Evolutionary conservation across 345 rosid species (phyloP).

Genomic region (Populus deltoides): DNA sequence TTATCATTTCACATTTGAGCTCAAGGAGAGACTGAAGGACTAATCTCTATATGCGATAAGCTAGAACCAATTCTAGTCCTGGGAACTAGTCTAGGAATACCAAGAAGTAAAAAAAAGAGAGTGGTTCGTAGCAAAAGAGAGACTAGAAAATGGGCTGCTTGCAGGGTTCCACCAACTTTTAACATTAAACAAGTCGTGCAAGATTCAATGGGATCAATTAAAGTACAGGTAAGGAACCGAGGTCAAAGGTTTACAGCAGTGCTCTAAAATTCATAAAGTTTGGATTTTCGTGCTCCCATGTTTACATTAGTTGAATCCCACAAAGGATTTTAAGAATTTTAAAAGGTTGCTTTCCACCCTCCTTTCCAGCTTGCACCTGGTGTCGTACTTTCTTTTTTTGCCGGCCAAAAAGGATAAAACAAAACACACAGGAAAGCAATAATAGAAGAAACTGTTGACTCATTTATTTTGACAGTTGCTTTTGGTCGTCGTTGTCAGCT

Average conservation of each 20-base stretch:
- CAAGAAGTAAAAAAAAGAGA: too few relatives aligned
- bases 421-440: neutral
- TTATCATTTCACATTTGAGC: too few relatives aligned
- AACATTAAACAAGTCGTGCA: too few relatives aligned
- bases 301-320: neutral
- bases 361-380: neutral
- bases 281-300: neutral
- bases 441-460: neutral
- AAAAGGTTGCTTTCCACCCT: neutral
- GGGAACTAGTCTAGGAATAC: too few relatives aligned
- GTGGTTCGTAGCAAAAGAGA: too few relatives aligned
- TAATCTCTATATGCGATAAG: too few relatives aligned
- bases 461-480: neutral
- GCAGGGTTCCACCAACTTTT: too few relatives aligned
- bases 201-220: too few relatives aligned
- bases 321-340: neutral
- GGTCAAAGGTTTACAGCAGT: neutral
- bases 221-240: too few relatives aligned
- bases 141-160: too few relatives aligned
- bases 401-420: neutral
- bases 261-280: neutral
- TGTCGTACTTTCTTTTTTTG: neutral
- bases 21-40: too few relatives aligned
- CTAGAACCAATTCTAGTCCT: too few relatives aligned
- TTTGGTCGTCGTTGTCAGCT: neutral